Base-by-base conservation (phyloP, 768 basidiomycete genomes). In the Wakefieldia striispora region DNA sequence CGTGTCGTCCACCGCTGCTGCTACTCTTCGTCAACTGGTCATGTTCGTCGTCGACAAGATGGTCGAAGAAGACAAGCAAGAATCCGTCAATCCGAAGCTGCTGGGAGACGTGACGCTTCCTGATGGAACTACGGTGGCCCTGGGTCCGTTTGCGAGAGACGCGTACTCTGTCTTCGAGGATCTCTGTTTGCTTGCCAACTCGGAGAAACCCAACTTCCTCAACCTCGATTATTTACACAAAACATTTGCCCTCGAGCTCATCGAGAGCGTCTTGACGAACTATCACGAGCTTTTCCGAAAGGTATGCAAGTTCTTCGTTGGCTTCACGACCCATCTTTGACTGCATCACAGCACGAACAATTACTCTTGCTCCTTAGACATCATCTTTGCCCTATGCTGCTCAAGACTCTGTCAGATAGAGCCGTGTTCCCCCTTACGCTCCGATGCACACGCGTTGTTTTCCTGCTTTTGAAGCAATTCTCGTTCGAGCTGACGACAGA, bases 31-130 rank as follows among this genome's bases (percentile, higher is more conserved):
- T 3, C 95, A 98, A 64, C 77, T 97, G 2, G 91, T 98, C 39
- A 97, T 99, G 95, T 91, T 97, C 57, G 86, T 97, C 16, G 90
- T 97, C 38, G 97, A 99, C 70, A 94, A 95, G 64, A 89, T 97
- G 68, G 81, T 85, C 1, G 77, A 81, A 16, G 91, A 94, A 62
- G 89, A 93, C 64, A 71, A 73, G 5, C 67, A 66, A 14, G 78
- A 75, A 19, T 53, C 44, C 7, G 27, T 48, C 13, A 55, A 62
- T 33, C 36, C 51, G 11, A 42, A 42, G 3, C 20, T 50, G 5
- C 41, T 68, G n/a, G 56, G 45, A n/a, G 73, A 79, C 13, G 75
- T 82, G 1, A 65, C 66, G 1, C 77, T 92, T 13, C 88, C 91
- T 2, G 79, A 91, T 53, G 91, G 87, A 5, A 76, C 75, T 1